phyloP scores from a whole-genome alignment of 176 grass and related monocot genomes.

The Cenchrus americanus region DNA sequence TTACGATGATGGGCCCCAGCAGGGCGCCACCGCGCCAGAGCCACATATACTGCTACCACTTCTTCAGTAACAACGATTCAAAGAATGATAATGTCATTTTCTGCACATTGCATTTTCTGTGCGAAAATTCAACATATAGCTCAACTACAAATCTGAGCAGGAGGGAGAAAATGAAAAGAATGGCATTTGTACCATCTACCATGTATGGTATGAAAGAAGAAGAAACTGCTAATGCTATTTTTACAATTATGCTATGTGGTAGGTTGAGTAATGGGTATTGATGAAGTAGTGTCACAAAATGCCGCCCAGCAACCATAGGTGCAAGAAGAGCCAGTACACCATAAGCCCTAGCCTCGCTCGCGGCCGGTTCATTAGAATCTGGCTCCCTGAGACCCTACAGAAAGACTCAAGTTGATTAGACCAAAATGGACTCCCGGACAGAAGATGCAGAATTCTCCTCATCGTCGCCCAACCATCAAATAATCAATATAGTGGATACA shows the following conservation, averaged over 20 bases:
- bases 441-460: slow-evolving; percentile 2
- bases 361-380: slow-evolving; percentile 76
- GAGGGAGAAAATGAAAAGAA: slow-evolving; percentile 36
- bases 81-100: slow-evolving; percentile 50
- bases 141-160: slow-evolving; percentile 42
- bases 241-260: slow-evolving; percentile 60
- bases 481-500: slow-evolving; percentile 20
- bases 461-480: slow-evolving; percentile 6
- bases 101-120: slow-evolving; percentile 46
- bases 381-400: slow-evolving; percentile 89
- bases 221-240: slow-evolving; percentile 52
- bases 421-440: background rate
- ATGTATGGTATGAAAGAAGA: slow-evolving; percentile 37
- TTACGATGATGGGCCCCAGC: background rate
- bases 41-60: slow-evolving; percentile 5
- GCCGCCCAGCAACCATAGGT: slow-evolving; percentile 86
- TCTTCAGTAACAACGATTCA: slow-evolving; percentile 51
- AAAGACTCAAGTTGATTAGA: slow-evolving; percentile 37
- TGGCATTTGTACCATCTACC: slow-evolving; percentile 46
- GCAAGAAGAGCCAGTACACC: slow-evolving; percentile 75
- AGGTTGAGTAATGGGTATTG: background rate
- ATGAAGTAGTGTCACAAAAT: slow-evolving; percentile 60
- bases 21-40: background rate
- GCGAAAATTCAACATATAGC: slow-evolving; percentile 32
- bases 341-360: slow-evolving; percentile 83